These are phyloP conservation scores for Glaciozyma martinii DNA, from an alignment of 768 basidiomycete species.

Conservation along the genomic window DNA sequence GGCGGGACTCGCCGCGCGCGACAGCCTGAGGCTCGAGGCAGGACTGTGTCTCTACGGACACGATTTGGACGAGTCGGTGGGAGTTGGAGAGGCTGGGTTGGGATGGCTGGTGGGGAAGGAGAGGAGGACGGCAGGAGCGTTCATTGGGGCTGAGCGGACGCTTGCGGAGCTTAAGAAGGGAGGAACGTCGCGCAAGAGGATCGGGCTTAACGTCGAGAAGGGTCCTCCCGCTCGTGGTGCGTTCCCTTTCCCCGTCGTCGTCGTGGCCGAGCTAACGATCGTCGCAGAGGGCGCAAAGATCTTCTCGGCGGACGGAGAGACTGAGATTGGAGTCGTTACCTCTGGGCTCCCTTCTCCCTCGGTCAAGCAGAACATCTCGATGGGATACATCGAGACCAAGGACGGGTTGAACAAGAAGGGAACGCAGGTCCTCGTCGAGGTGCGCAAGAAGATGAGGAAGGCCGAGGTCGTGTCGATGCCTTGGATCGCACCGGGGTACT, in stretches of 20 bases:
- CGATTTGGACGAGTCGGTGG: slow-evolving; percentile 77
- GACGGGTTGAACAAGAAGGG: slow-evolving; percentile 80
- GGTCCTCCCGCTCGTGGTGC: slow-evolving; percentile 77
- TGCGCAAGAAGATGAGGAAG: slow-evolving; percentile 67
- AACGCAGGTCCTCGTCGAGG: slow-evolving; percentile 71
- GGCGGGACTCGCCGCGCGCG: slow-evolving; percentile 82
- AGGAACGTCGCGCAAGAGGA: slow-evolving; percentile 53
- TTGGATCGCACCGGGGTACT: slow-evolving; percentile 76
- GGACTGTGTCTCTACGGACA: slow-evolving; percentile 95
- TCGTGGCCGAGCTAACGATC: neutral
- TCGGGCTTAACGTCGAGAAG: slow-evolving; percentile 64
- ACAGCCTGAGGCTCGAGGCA: slow-evolving; percentile 88
- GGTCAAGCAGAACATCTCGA: slow-evolving; percentile 81
- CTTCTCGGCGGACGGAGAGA: slow-evolving; percentile 4
- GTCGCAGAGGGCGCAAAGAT: slow-evolving; percentile 27
- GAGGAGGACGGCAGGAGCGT: slow-evolving; percentile 53
- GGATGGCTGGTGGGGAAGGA: slow-evolving; percentile 92
- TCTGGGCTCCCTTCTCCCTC: slow-evolving; percentile 95
- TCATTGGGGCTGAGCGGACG: slow-evolving; percentile 70
- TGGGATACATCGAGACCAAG: slow-evolving; percentile 68
- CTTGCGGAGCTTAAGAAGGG: slow-evolving; percentile 70
- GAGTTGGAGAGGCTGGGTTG: slow-evolving; percentile 82
- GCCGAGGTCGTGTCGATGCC: slow-evolving; percentile 76
- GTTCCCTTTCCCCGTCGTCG: slow-evolving; percentile 37
- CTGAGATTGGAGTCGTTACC: slow-evolving; percentile 57